These are phyloP conservation scores for Haplographium delicatum DNA, from an alignment of 495 filamentous ascomycete genomes.

Conservation along the genomic window DNA sequence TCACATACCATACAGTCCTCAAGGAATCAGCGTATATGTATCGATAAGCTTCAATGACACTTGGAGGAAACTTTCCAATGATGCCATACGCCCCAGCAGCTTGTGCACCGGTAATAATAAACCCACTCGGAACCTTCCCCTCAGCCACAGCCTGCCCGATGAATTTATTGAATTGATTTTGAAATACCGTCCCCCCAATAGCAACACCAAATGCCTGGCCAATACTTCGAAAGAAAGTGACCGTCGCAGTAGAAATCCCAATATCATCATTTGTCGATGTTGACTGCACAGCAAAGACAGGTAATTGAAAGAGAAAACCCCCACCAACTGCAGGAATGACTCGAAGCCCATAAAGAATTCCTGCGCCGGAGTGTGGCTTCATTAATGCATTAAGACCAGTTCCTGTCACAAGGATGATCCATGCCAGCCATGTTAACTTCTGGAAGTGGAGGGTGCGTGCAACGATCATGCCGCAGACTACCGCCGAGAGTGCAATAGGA, in stretches of 20 bases:
- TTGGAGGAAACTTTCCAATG: conserved; percentile 49
- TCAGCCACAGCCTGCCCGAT: conserved; percentile 32
- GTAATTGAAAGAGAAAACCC: conserved; percentile 43
- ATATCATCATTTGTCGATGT: conserved; percentile 37
- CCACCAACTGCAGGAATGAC: conserved; percentile 46
- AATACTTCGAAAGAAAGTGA: conserved; percentile 51
- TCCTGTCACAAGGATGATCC: conserved; percentile 40
- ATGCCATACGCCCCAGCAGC: conserved; percentile 54
- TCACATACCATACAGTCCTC: conserved; percentile 50
- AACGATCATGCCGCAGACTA: conserved; percentile 43
- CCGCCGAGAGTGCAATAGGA: conserved; percentile 37
- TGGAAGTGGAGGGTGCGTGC: conserved; percentile 37
- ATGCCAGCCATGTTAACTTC: conserved; percentile 50
- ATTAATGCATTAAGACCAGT: conserved; percentile 46
- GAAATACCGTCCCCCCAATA: conserved; percentile 50
- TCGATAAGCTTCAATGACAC: conserved; percentile 28
- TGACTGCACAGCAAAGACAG: conserved; percentile 43
- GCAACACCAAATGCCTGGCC: conserved; percentile 48
- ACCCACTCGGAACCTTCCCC: background rate
- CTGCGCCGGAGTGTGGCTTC: conserved; percentile 37
- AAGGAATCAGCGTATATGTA: conserved; percentile 48
- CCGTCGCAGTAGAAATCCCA: conserved; percentile 51
- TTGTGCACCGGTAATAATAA: conserved; percentile 36
- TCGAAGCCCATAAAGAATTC: conserved; percentile 45
- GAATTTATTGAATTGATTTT: conserved; percentile 47